Conservation (phyloP, 1,139 yeast genomes). For the Geotrichum fermentans region DNA sequence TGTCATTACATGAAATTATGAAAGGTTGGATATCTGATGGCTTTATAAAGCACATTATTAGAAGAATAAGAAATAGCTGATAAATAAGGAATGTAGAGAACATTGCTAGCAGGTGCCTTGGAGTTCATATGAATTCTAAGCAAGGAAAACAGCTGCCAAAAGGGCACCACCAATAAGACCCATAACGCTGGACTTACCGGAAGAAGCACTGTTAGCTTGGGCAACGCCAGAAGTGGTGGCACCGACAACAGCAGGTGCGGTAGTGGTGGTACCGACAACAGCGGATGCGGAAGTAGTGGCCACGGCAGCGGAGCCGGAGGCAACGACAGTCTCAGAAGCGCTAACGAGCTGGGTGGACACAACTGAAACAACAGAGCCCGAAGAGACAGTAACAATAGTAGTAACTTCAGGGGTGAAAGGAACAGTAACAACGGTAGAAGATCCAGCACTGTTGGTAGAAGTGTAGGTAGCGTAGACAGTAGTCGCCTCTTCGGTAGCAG, state of each 20-base stretch:
- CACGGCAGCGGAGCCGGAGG: conserved; percentile 5
- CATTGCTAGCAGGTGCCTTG: too few relatives aligned
- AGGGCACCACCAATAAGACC: conserved; percentile 16
- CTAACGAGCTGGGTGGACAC: conserved; percentile 5
- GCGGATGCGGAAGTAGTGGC: not conserved
- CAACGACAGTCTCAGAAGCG: not conserved
- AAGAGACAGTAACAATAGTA: not conserved
- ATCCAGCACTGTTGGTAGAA: not conserved
- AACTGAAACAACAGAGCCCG: not conserved
- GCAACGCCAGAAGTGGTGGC: conserved; percentile 7
- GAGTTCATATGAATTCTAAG: too few relatives aligned
- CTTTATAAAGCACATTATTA: not conserved
- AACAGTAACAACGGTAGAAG: not conserved
- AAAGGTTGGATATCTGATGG: too few relatives aligned
- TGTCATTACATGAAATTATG: too few relatives aligned
- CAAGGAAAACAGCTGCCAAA: conserved; percentile 14
- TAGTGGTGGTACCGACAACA: not conserved
- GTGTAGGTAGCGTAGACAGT: not conserved
- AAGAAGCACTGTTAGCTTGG: conserved; percentile 13
- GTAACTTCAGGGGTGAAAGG: not conserved
- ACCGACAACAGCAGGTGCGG: not conserved
- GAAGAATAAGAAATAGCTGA: conserved; percentile 16
- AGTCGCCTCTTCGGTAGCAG: not conserved
- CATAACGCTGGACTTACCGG: not conserved
- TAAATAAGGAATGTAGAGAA: too few relatives aligned